Evolutionary conservation across 352 stramenopile species (phyloP), one percentile per base, ranked within the genome.

Genomic region (Phytophthora agathidicida): DNA sequence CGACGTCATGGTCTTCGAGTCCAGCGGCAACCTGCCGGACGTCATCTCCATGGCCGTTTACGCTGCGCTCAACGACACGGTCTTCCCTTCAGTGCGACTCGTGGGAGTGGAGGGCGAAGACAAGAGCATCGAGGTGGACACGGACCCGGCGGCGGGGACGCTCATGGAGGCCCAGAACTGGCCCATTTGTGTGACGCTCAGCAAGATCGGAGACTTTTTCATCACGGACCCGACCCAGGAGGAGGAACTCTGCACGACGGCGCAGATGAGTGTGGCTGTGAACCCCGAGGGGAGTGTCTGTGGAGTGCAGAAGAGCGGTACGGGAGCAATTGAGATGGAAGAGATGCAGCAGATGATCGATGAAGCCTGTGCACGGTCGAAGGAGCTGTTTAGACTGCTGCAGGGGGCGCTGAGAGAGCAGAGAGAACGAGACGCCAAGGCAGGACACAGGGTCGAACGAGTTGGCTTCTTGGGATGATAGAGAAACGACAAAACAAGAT

Each of bases 291-390:
- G 78, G 9, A 69, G 62, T 14, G 78, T 93, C 27, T 90, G 81
- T 41, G 83, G 83, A 38, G 71, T 91, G 14, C 83, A 93, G 58
- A 93, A 91, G 73, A 88, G 77, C 42, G 83, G 83, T 6, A 60
- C 65, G 3, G 83, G 80, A 16, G 80, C 83, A 16, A 76, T 93
- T 16, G 80, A 87, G 35, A 75, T 88, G 63, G 73, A 82, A 16
- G 83, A 93, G 54, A 86, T 89, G 79, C 80, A 93, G 66, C 66
- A 80, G 26, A 93, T 93, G 79, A 71, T 91, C 49, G 83, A 93
- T 39, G 78, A 90, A 51, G 80, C 80, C 13, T 83, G 71, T 55
- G 74, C 77, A 52, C 65, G 76, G 7, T 84, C 83, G 17, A 83
- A 80, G 35, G 73, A 88, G 38, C 74, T 92, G 47, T 92, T 87